Percentiles rank a stretch among this genome's conserved stretches.
phyloP scores from a whole-genome alignment of 176 grass and related monocot genomes.

The Musa troglodytarum region DNA sequence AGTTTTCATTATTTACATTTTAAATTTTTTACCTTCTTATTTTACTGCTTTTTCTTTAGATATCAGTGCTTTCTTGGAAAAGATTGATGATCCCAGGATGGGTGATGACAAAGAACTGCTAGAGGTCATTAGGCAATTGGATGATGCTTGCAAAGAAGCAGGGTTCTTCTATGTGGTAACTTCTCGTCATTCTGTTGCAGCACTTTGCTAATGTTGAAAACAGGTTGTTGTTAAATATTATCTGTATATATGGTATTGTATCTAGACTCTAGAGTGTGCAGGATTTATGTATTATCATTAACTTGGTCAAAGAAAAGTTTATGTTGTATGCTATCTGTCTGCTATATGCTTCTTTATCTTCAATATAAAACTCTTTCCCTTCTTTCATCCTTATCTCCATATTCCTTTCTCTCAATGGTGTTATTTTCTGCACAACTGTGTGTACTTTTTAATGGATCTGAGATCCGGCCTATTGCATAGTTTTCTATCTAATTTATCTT shows the following conservation, averaged over 20 bases:
- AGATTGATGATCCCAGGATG: constrained; percentile 65
- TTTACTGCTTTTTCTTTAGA: constrained; percentile 29
- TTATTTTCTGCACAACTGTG: too few relatives aligned
- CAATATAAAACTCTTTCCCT: too few relatives aligned
- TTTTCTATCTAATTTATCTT: too few relatives aligned
- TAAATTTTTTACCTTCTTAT: neutral
- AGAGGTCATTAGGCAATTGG: constrained; percentile 47
- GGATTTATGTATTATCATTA: too few relatives aligned
- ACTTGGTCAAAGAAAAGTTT: neutral
- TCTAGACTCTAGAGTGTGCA: too few relatives aligned
- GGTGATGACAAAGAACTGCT: constrained; percentile 31
- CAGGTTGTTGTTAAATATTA: too few relatives aligned
- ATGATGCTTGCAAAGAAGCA: constrained; percentile 58
- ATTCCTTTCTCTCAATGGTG: too few relatives aligned
- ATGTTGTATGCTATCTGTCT: neutral
- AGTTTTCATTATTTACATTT: neutral
- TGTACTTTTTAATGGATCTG: too few relatives aligned
- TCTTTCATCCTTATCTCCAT: too few relatives aligned
- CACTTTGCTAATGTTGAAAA: neutral
- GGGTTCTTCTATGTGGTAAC: constrained; percentile 99
- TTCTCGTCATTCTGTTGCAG: constrained; percentile 5
- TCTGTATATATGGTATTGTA: too few relatives aligned
- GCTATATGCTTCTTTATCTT: neutral
- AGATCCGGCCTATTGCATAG: too few relatives aligned
- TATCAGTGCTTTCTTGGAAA: constrained; percentile 50